A percentile compares a stretch with the other conserved stretches of the same genome.
These are phyloP conservation scores for Yamadazyma kitorensis DNA, from an alignment of 805 yeast genomes.

Conservation along the genomic window DNA sequence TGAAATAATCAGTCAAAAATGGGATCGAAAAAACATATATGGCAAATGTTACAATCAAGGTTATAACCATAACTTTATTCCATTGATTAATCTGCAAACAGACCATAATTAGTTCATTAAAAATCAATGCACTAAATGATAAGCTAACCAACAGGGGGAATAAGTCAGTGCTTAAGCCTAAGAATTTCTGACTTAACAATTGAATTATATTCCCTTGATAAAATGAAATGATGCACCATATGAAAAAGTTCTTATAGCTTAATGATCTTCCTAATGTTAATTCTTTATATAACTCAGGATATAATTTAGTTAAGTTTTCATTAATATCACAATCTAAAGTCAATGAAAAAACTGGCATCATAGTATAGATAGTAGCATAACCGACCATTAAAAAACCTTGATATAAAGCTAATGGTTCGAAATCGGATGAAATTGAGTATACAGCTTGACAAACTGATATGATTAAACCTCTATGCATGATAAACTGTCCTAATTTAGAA, in stretches of 20 bases:
- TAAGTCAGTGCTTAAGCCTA: conserved; percentile 51
- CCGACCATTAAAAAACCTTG: conserved; percentile 99
- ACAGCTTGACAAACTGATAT: conserved; percentile 95
- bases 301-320: conserved; percentile 81
- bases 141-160: conserved; percentile 82
- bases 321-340: conserved; percentile 90
- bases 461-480: conserved; percentile 92
- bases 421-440: conserved; percentile 77
- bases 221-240: conserved; percentile 87
- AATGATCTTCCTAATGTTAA: conserved; percentile 83
- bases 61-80: conserved; percentile 71
- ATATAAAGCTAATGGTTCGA: conserved; percentile 91
- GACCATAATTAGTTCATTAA: conserved; percentile 91
- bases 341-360: conserved; percentile 96
- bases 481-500: conserved; percentile 92
- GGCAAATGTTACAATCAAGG: conserved; percentile 68
- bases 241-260: conserved; percentile 82
- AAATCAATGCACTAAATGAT: conserved; percentile 72
- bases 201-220: conserved; percentile 90
- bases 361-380: conserved; percentile 93
- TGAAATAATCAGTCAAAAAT: conserved; percentile 82
- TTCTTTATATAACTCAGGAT: conserved; percentile 94
- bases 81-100: conserved; percentile 90
- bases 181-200: conserved; percentile 72
- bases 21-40: conserved; percentile 77